phyloP scores from a whole-genome alignment of 495 filamentous ascomycete genomes.

The Geoglossum glabrum region DNA sequence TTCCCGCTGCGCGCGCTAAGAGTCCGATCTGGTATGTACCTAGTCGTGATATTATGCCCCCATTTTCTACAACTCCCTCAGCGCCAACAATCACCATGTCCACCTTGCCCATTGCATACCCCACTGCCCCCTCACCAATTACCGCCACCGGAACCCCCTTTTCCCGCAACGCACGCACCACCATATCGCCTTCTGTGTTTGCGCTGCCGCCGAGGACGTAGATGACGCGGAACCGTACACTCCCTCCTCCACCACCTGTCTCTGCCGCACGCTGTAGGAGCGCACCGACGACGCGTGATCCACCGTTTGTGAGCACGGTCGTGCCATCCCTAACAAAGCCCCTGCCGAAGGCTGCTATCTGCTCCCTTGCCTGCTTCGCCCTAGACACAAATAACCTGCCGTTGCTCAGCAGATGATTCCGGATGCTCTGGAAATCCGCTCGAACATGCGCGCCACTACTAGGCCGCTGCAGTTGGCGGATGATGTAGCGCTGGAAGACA shows the following conservation, averaged over 20 bases:
- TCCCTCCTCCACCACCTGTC: constrained; percentile 21
- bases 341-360: constrained; percentile 60
- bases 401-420: constrained; percentile 65
- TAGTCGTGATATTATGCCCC: constrained; percentile 73
- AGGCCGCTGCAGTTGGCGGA: constrained; percentile 42
- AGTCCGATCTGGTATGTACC: constrained; percentile 82
- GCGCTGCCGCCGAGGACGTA: constrained; percentile 36
- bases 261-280: constrained; percentile 56
- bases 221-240: constrained; percentile 63
- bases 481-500: constrained; percentile 84
- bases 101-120: constrained; percentile 64
- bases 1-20: constrained; percentile 54
- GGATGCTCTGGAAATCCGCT: constrained; percentile 60
- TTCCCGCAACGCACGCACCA: constrained; percentile 45
- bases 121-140: constrained; percentile 61
- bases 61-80: constrained; percentile 89
- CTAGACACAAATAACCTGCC: constrained; percentile 65
- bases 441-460: constrained; percentile 24
- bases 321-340: constrained; percentile 56
- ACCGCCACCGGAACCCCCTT: constrained; percentile 67
- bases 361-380: constrained; percentile 66
- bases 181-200: constrained; percentile 35
- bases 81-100: constrained; percentile 74
- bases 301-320: constrained; percentile 72
- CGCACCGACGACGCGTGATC: constrained; percentile 62